phyloP scores from a whole-genome alignment of 306 rosid species.

The Pterocarpus macrocarpus region DNA sequence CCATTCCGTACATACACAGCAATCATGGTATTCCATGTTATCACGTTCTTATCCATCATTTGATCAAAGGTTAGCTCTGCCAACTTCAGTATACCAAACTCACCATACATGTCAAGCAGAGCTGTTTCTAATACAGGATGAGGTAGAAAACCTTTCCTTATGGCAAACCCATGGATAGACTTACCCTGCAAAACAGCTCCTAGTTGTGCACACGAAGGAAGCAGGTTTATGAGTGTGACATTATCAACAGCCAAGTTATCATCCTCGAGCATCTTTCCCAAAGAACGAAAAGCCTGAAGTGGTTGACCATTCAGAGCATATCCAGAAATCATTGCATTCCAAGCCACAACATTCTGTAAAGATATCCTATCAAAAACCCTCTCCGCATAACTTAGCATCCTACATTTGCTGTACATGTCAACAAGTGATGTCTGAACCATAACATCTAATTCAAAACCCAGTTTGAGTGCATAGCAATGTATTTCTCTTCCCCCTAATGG shows the following conservation, averaged over 20 bases:
- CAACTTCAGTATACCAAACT: constrained; percentile 47
- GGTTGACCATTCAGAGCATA: constrained; percentile 47
- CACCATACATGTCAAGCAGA: constrained; percentile 58
- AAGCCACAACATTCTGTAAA: constrained; percentile 56
- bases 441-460: constrained; percentile 53
- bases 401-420: constrained; percentile 64
- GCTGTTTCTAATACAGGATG: constrained; percentile 65
- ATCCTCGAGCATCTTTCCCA: constrained; percentile 56
- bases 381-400: constrained; percentile 56
- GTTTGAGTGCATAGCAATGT: constrained; percentile 58
- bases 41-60: constrained; percentile 50
- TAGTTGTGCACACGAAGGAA: constrained; percentile 60
- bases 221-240: constrained; percentile 60
- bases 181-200: constrained; percentile 59
- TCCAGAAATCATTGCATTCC: constrained; percentile 70
- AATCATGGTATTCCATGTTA: constrained; percentile 67
- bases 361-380: constrained; percentile 54
- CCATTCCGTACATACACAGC: constrained; percentile 54
- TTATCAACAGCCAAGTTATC: constrained; percentile 54
- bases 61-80: constrained; percentile 55
- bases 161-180: constrained; percentile 64
- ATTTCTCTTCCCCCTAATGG: constrained; percentile 54
- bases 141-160: constrained; percentile 68
- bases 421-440: constrained; percentile 65
- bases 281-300: constrained; percentile 47